phyloP scores from a whole-genome alignment of 2,329 filamentous ascomycete genomes.

The Colletotrichum somersetense region DNA sequence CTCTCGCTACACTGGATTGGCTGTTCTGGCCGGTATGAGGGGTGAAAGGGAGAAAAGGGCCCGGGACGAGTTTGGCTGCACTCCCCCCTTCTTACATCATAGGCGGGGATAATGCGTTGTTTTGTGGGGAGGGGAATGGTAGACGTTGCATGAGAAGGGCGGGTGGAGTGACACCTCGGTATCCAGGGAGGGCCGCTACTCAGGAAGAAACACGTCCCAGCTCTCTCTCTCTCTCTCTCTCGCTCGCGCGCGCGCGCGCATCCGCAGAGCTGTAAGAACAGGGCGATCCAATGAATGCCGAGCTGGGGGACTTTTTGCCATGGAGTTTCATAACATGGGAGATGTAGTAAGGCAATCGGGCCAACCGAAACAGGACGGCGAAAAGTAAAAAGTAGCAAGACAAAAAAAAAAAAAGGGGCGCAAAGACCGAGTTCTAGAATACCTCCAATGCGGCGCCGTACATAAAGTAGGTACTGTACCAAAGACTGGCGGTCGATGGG shows the following conservation, averaged over 20 bases:
- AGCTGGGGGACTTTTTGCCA: not conserved
- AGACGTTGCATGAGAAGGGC: slow-evolving; percentile 36
- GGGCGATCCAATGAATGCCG: slow-evolving; percentile 11
- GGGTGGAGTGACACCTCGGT: slow-evolving; percentile 37
- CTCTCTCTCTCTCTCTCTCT: not conserved
- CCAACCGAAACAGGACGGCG: not conserved
- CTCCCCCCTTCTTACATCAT: slow-evolving; percentile 38
- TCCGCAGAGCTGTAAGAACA: slow-evolving; percentile 10
- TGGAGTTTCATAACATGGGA: slow-evolving; percentile 13
- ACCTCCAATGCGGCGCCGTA: slow-evolving; percentile 16
- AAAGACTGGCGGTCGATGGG: slow-evolving; percentile 11
- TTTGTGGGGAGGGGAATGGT: slow-evolving; percentile 26
- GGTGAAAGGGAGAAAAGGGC: not conserved
- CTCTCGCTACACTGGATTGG: slow-evolving; percentile 29
- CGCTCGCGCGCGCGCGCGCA: not conserved
- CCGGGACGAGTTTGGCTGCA: slow-evolving; percentile 16
- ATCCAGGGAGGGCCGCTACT: slow-evolving; percentile 39
- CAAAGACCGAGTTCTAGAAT: slow-evolving; percentile 37
- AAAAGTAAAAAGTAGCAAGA: not conserved
- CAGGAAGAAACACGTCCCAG: slow-evolving; percentile 37
- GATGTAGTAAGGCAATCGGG: not conserved
- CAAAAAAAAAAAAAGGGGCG: not conserved
- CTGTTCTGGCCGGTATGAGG: slow-evolving; percentile 18
- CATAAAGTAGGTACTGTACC: not conserved
- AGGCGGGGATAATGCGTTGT: slow-evolving; percentile 31